phyloP scores from a whole-genome alignment of 2,329 filamentous ascomycete genomes.

The Nemania diffusa region DNA sequence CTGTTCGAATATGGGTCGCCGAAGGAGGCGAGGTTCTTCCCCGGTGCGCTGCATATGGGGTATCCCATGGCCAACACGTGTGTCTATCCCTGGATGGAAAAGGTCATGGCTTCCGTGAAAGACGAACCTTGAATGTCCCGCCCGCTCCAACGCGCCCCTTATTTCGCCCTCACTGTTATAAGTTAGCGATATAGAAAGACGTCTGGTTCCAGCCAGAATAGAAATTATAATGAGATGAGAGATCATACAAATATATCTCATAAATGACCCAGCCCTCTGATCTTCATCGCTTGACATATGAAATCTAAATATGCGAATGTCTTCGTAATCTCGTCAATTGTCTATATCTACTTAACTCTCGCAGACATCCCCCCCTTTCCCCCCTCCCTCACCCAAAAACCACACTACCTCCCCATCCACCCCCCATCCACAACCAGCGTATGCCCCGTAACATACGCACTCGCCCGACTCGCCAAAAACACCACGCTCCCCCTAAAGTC shows the following conservation, averaged over 20 bases:
- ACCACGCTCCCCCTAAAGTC: conserved; percentile 89
- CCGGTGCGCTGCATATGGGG: conserved; percentile 72
- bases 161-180: too few relatives aligned
- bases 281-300: too few relatives aligned
- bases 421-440: conserved; percentile 87
- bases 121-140: conserved; percentile 16
- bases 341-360: not conserved
- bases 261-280: too few relatives aligned
- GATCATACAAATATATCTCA: too few relatives aligned
- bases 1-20: conserved; percentile 72
- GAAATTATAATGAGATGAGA: too few relatives aligned
- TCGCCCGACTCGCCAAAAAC: conserved; percentile 80
- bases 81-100: conserved; percentile 72
- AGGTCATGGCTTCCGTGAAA: conserved; percentile 56
- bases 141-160: too few relatives aligned
- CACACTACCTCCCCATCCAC: conserved; percentile 85
- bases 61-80: conserved; percentile 68
- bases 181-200: too few relatives aligned
- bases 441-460: conserved; percentile 84
- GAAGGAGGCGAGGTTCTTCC: conserved; percentile 74
- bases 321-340: not conserved
- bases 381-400: not conserved
- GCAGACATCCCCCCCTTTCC: not conserved
- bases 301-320: too few relatives aligned
- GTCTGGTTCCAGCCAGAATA: too few relatives aligned